A percentile compares a stretch with the other conserved stretches of the same genome.
Conservation (phyloP, 1,284 basidiomycete genomes). For the Laetiporus sulphureus region DNA sequence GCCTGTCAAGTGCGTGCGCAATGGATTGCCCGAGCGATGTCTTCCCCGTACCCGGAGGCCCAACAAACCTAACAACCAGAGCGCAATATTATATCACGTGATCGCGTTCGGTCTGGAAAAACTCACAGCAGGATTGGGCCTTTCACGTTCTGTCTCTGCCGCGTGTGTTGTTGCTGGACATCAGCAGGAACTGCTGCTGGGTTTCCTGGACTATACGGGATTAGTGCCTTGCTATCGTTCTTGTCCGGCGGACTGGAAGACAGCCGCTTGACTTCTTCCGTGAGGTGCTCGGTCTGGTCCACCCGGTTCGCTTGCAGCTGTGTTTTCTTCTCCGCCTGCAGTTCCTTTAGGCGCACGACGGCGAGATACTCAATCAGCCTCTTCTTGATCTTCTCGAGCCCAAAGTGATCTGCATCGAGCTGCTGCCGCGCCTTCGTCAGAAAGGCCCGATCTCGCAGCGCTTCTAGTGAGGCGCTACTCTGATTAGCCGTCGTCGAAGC, state of each 20-base stretch:
- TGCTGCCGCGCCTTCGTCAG: constrained; percentile 62
- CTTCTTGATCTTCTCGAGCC: constrained; percentile 87
- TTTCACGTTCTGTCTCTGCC: constrained; percentile 43
- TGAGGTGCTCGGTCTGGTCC: no score
- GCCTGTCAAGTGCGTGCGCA: constrained; percentile 73
- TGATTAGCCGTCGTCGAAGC: constrained; percentile 27
- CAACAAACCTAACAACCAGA: constrained; percentile 52
- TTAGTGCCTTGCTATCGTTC: no score
- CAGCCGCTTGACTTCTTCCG: no score
- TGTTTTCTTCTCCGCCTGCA: constrained; percentile 28
- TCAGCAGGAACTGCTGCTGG: no score
- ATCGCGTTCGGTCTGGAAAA: neutral
- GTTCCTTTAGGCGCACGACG: constrained; percentile 74
- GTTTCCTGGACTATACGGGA: no score
- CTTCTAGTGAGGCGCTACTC: constrained; percentile 19
- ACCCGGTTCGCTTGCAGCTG: neutral
- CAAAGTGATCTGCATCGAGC: constrained; percentile 84
- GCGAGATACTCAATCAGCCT: constrained; percentile 87
- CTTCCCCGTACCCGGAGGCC: constrained; percentile 81
- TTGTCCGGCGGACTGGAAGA: no score
- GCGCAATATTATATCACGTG: neutral
- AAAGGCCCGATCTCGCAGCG: constrained; percentile 48
- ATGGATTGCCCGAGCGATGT: constrained; percentile 85
- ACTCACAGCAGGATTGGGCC: constrained; percentile 78
- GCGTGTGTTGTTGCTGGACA: no score